Evolutionary conservation across 208 protist genomes (phyloP).

Genomic region (Leishmania gerbilli): DNA sequence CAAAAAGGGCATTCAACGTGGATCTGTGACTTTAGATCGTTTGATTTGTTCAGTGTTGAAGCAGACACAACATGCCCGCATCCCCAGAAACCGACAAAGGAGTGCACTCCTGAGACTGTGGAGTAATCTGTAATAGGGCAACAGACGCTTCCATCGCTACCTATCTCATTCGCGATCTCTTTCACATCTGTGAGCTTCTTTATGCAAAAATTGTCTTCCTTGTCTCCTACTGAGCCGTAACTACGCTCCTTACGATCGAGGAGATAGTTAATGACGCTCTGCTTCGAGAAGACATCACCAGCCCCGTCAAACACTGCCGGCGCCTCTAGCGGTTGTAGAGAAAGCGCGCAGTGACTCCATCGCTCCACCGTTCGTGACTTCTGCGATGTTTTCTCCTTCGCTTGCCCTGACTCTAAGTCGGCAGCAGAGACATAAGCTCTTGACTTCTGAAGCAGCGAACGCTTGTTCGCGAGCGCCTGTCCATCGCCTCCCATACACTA

Average conservation of each 20-base stretch:
- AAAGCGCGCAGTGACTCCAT: constrained; percentile 69
- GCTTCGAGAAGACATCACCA: constrained; percentile 70
- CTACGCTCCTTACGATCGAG: constrained; percentile 25
- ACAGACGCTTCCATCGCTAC: constrained; percentile 37
- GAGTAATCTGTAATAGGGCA: constrained; percentile 66
- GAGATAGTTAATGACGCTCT: constrained; percentile 64
- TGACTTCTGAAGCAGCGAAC: constrained; percentile 55
- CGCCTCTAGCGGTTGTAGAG: constrained; percentile 49
- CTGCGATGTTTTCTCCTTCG: constrained; percentile 26
- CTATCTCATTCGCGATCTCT: constrained; percentile 43
- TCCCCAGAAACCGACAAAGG: constrained; percentile 77
- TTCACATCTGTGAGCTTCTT: constrained; percentile 59
- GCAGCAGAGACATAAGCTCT: constrained; percentile 41
- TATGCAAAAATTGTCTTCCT: constrained; percentile 10
- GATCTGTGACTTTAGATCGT: constrained; percentile 12
- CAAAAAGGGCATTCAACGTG: constrained; percentile 41
- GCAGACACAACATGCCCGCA: constrained; percentile 73
- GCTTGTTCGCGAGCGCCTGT: constrained; percentile 79
- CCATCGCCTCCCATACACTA: constrained; percentile 78
- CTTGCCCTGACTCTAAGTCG: constrained; percentile 21
- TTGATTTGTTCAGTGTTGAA: constrained; percentile 21
- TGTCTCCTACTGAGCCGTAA: background rate
- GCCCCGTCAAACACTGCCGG: constrained; percentile 67
- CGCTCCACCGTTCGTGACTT: constrained; percentile 27
- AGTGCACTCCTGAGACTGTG: constrained; percentile 46